These are phyloP conservation scores for Wickerhamiella bombiphila DNA, from an alignment of 805 yeast genomes.

Conservation along the genomic window DNA sequence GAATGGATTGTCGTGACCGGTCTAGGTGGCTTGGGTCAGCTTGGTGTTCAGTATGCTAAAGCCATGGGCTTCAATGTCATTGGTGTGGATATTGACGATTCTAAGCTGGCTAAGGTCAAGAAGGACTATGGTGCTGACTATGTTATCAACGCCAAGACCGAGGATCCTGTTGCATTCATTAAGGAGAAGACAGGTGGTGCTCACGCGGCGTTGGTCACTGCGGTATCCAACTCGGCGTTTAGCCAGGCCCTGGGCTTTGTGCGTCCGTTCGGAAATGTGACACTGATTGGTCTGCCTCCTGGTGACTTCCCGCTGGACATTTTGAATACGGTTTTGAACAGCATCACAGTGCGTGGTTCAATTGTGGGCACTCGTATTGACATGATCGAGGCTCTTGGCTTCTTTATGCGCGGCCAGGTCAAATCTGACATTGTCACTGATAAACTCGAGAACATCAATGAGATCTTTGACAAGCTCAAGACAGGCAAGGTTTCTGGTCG, in stretches of 20 bases:
- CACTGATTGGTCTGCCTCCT: constrained; percentile 65
- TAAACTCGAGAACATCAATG: constrained; percentile 59
- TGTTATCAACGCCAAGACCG: constrained; percentile 37
- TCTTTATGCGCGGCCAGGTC: constrained; percentile 58
- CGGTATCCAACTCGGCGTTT: constrained; percentile 58
- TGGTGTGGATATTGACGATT: constrained; percentile 59
- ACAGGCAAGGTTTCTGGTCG: constrained; percentile 78
- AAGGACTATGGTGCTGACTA: constrained; percentile 52
- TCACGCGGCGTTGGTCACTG: constrained; percentile 62
- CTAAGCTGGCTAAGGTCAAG: constrained; percentile 39
- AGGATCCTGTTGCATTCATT: constrained; percentile 37
- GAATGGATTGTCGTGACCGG: constrained; percentile 68
- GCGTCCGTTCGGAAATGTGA: constrained; percentile 57
- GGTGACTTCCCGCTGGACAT: constrained; percentile 60
- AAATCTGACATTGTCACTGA: constrained; percentile 41
- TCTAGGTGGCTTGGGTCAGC: constrained; percentile 65
- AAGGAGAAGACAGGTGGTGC: constrained; percentile 58
- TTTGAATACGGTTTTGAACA: constrained; percentile 58
- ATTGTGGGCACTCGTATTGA: constrained; percentile 85
- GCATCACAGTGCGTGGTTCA: constrained; percentile 61
- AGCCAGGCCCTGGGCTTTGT: constrained; percentile 44
- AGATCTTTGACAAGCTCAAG: constrained; percentile 65
- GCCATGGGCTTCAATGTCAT: constrained; percentile 65
- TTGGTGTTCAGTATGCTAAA: constrained; percentile 59
- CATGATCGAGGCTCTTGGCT: constrained; percentile 65